Percentiles rank a stretch among this genome's conserved stretches.
These are phyloP conservation scores for Nothomitra cinnamomea DNA, from an alignment of 2,329 filamentous ascomycete genomes.

Conservation along the genomic window DNA sequence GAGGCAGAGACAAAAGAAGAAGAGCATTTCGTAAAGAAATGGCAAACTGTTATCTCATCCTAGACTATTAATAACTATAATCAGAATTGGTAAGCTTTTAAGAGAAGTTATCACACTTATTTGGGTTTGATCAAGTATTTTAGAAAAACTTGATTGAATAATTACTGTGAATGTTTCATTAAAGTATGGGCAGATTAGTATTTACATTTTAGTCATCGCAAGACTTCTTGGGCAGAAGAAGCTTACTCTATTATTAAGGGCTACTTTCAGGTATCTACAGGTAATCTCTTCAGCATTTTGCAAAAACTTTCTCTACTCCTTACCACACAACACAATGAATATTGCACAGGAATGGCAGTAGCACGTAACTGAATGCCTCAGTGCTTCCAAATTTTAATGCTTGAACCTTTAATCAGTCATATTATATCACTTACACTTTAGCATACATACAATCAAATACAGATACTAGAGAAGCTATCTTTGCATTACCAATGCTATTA, in stretches of 20 bases:
- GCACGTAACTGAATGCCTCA: neutral
- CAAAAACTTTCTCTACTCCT: too few relatives aligned
- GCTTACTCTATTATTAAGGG: neutral
- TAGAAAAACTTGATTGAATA: neutral
- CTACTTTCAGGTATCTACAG: neutral
- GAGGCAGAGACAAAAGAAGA: neutral
- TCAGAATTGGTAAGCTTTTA: neutral
- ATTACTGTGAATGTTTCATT: neutral
- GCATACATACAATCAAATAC: neutral
- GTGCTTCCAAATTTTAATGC: neutral
- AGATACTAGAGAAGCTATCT: neutral
- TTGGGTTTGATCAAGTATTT: neutral
- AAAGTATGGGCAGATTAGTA: neutral
- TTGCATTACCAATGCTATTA: neutral
- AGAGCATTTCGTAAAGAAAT: neutral
- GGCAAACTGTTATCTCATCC: neutral
- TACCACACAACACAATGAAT: neutral
- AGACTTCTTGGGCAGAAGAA: neutral
- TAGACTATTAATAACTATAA: neutral
- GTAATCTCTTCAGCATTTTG: neutral
- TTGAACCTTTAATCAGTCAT: neutral
- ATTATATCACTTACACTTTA: neutral
- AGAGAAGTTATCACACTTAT: neutral
- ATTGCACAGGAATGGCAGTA: neutral
- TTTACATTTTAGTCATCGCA: too few relatives aligned